phyloP scores from a whole-genome alignment of 768 basidiomycete genomes.

The Mycena rosella region DNA sequence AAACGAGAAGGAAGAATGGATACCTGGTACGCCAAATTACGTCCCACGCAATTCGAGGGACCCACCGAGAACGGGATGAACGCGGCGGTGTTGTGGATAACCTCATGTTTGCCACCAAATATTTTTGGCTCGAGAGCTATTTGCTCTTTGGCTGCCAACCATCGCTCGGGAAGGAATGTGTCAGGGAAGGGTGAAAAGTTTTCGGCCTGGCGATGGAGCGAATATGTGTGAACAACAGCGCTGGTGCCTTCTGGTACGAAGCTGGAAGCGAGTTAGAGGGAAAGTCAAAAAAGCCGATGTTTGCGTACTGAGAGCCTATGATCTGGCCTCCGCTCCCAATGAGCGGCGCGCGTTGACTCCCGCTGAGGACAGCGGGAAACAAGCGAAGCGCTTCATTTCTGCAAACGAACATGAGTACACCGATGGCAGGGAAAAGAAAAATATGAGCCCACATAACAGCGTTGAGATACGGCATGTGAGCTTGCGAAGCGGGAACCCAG shows the following conservation, averaged over 20 bases:
- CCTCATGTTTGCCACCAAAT: slow-evolving; percentile 27
- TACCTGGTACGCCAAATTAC: slow-evolving; percentile 46
- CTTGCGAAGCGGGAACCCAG: slow-evolving; percentile 43
- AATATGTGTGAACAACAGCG: slow-evolving; percentile 50
- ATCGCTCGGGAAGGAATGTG: slow-evolving; percentile 54
- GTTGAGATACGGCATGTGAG: slow-evolving; percentile 52
- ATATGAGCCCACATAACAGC: slow-evolving; percentile 48
- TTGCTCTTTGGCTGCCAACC: slow-evolving; percentile 44
- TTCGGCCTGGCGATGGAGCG: slow-evolving; percentile 53
- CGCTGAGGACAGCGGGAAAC: slow-evolving; percentile 62
- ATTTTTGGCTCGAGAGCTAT: slow-evolving; percentile 36
- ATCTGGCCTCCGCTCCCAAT: slow-evolving; percentile 51
- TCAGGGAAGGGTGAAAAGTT: slow-evolving; percentile 56
- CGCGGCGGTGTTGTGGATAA: slow-evolving; percentile 43
- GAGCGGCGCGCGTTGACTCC: slow-evolving; percentile 57
- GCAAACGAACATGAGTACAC: slow-evolving; percentile 9
- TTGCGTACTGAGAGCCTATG: slow-evolving; percentile 56
- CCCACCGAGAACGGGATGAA: slow-evolving; percentile 59
- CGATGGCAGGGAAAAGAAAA: background rate
- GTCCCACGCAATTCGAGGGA: slow-evolving; percentile 65
- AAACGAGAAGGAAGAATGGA: background rate
- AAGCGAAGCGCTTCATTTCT: slow-evolving; percentile 67
- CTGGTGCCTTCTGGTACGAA: slow-evolving; percentile 57
- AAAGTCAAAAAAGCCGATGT: background rate
- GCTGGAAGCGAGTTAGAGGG: slow-evolving; percentile 37